These are phyloP conservation scores for Saraca asoca DNA, from an alignment of 331 rosid species.

Conservation along the genomic window DNA sequence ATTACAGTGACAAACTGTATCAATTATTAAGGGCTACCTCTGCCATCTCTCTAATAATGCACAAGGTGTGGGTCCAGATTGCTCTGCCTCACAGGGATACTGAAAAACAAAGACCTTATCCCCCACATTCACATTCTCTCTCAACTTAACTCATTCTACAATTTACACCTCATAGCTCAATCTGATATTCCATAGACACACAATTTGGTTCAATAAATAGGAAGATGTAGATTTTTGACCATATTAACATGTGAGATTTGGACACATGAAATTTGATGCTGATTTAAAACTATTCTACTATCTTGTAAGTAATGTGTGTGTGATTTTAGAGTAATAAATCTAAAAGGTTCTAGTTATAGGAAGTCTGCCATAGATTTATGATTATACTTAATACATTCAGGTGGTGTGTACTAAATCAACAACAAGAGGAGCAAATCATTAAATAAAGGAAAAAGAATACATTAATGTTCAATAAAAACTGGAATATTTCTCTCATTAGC, in stretches of 20 bases:
- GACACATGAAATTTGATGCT: too few relatives aligned
- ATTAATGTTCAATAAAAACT: too few relatives aligned
- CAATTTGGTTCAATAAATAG: neutral
- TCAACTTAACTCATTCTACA: neutral
- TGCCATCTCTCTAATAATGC: neutral
- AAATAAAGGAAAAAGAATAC: too few relatives aligned
- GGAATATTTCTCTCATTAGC: too few relatives aligned
- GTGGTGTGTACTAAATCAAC: too few relatives aligned
- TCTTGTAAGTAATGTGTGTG: too few relatives aligned
- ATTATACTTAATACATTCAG: too few relatives aligned
- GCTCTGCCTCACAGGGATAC: neutral
- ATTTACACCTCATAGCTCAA: neutral
- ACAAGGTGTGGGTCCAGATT: neutral
- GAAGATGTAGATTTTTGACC: neutral
- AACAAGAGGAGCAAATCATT: too few relatives aligned
- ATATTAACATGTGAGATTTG: neutral
- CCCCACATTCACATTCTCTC: neutral
- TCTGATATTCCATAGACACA: neutral
- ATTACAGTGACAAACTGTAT: neutral
- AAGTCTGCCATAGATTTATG: too few relatives aligned
- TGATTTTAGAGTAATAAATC: too few relatives aligned
- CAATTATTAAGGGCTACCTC: neutral
- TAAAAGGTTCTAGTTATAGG: too few relatives aligned
- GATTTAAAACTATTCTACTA: too few relatives aligned
- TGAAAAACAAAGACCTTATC: neutral